These are phyloP conservation scores for Ascoidea asiatica DNA, from an alignment of 805 yeast species.

Conservation along the genomic window DNA sequence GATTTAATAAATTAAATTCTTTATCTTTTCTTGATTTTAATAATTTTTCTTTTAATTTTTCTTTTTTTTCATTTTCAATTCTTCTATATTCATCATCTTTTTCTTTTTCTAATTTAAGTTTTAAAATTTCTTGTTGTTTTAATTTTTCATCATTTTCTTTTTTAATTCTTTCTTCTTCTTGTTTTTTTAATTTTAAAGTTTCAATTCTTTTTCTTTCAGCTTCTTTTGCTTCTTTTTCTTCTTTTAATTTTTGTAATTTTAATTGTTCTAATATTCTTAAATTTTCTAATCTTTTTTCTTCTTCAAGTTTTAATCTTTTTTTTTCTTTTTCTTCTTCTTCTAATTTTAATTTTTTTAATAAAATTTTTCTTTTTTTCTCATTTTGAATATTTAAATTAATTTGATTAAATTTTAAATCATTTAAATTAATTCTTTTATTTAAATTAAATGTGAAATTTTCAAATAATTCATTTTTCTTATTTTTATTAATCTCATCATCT, in stretches of 20 bases:
- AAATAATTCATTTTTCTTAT: too few relatives aligned
- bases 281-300: background rate
- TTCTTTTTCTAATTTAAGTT: conserved; percentile 6
- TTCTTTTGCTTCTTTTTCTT: conserved; percentile 11
- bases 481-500: too few relatives aligned
- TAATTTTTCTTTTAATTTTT: conserved; percentile 13
- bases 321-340: background rate
- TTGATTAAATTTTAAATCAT: background rate
- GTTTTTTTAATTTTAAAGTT: conserved; percentile 2
- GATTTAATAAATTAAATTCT: conserved; percentile 11
- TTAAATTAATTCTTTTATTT: too few relatives aligned
- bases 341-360: too few relatives aligned
- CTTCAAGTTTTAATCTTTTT: background rate
- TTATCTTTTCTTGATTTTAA: conserved; percentile 14
- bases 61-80: background rate
- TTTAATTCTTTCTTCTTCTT: conserved; percentile 4
- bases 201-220: conserved; percentile 6
- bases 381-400: background rate
- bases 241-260: background rate
- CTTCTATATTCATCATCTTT: conserved; percentile 1
- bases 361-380: background rate
- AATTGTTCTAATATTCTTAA: background rate
- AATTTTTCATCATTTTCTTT: conserved; percentile 2
- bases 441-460: too few relatives aligned
- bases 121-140: background rate